These are phyloP conservation scores for Cordia subcordata DNA, from an alignment of 257 asterid species.

Conservation along the genomic window DNA sequence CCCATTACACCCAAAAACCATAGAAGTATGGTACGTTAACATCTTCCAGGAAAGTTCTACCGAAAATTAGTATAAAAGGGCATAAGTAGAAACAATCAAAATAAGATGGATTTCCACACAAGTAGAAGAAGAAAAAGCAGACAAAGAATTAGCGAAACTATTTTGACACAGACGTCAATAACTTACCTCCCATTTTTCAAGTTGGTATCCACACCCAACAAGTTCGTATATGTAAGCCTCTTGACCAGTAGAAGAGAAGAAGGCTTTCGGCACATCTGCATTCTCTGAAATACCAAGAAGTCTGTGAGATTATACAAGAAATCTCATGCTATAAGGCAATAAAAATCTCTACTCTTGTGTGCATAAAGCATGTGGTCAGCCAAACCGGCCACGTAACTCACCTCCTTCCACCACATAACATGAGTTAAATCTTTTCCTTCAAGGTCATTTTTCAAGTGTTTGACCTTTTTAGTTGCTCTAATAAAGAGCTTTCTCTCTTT, in stretches of 20 bases:
- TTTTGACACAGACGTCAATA: constrained; percentile 9
- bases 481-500: constrained; percentile 40
- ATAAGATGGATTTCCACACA: no score
- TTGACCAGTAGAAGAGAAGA: constrained; percentile 65
- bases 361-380: neutral
- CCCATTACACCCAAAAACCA: neutral
- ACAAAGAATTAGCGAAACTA: neutral
- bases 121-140: neutral
- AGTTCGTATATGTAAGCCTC: constrained; percentile 60
- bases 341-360: neutral
- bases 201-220: constrained; percentile 69
- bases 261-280: constrained; percentile 80
- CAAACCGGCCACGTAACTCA: constrained; percentile 21
- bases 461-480: constrained; percentile 41
- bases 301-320: constrained; percentile 14
- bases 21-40: neutral
- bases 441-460: constrained; percentile 29
- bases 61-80: no score
- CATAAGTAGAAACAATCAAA: no score
- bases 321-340: neutral
- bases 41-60: no score
- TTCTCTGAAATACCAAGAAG: constrained; percentile 45
- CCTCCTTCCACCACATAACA: constrained; percentile 97
- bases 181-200: constrained; percentile 80
- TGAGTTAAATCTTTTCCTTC: constrained; percentile 70